Conservation (phyloP, 2,329 filamentous ascomycete species). For the Graphiopsis chlorocephala region DNA sequence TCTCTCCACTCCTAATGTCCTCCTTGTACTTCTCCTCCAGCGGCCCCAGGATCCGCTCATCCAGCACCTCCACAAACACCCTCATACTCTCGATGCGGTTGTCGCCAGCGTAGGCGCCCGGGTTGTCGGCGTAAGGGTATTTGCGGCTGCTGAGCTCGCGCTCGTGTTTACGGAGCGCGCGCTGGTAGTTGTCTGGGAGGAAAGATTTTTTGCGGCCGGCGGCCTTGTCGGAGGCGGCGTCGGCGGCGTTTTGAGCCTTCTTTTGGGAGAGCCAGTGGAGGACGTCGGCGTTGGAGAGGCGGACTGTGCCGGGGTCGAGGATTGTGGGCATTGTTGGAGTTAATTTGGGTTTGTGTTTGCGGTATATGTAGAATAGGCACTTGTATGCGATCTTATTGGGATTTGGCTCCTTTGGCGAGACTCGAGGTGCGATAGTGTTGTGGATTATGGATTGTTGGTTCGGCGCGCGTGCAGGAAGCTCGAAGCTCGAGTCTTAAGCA, state of each 20-base stretch:
- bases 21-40: conserved; percentile 30
- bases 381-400: not conserved
- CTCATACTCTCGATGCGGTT: conserved; percentile 19
- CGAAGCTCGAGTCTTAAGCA: not conserved
- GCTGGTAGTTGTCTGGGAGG: conserved; percentile 33
- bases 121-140: conserved; percentile 32
- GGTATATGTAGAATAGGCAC: accelerated
- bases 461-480: not conserved
- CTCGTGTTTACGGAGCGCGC: conserved; percentile 30
- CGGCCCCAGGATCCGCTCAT: conserved; percentile 26
- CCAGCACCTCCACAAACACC: conserved; percentile 24
- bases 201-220: conserved; percentile 22
- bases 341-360: not conserved
- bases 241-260: conserved; percentile 30
- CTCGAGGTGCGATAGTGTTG: conserved; percentile 29
- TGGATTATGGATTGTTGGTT: conserved; percentile 19
- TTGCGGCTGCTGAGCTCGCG: conserved; percentile 29
- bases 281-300: conserved; percentile 36
- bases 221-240: conserved; percentile 30
- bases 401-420: not conserved
- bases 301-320: conserved; percentile 36
- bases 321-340: conserved; percentile 31
- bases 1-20: conserved; percentile 18
- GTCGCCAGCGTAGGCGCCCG: conserved; percentile 27
- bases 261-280: conserved; percentile 34